Percentiles rank a stretch among this genome's conserved stretches.
Conservation (phyloP, 2,329 filamentous ascomycete species). For the Penicillium sp. region DNA sequence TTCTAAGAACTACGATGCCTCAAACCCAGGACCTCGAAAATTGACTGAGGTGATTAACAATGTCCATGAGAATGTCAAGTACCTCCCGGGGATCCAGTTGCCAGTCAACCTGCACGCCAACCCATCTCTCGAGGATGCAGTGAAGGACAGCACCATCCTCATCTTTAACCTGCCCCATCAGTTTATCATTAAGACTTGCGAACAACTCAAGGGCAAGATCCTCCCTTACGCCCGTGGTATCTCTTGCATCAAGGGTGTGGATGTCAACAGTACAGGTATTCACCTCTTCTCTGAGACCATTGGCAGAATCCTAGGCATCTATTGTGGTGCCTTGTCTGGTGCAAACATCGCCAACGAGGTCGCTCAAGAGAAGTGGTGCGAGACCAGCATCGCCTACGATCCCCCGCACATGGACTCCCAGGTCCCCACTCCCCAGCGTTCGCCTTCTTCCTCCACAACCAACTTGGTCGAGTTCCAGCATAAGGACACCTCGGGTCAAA, state of each 20-base stretch:
- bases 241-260: slow-evolving; percentile 96
- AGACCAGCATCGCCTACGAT: slow-evolving; percentile 94
- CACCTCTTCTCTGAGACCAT: slow-evolving; percentile 92
- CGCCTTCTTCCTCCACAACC: slow-evolving; percentile 45
- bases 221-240: slow-evolving; percentile 86
- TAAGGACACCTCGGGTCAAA: slow-evolving; percentile 59
- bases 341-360: slow-evolving; percentile 96
- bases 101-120: slow-evolving; percentile 57
- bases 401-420: slow-evolving; percentile 81
- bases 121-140: slow-evolving; percentile 54
- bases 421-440: slow-evolving; percentile 54
- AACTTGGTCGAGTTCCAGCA: slow-evolving; percentile 51
- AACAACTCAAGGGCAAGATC: slow-evolving; percentile 76
- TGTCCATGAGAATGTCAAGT: slow-evolving; percentile 93
- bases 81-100: slow-evolving; percentile 78
- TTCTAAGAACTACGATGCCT: slow-evolving; percentile 66
- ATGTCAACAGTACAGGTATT: slow-evolving; percentile 77
- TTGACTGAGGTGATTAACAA: slow-evolving; percentile 85
- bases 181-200: slow-evolving; percentile 81
- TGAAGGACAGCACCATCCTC: slow-evolving; percentile 74
- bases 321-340: slow-evolving; percentile 88
- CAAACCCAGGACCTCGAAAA: slow-evolving; percentile 66
- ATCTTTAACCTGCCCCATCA: slow-evolving; percentile 91
- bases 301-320: slow-evolving; percentile 81
- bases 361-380: slow-evolving; percentile 88